These are phyloP conservation scores for Lactifluus echinatus DNA, from an alignment of 768 basidiomycete species.

Conservation along the genomic window DNA sequence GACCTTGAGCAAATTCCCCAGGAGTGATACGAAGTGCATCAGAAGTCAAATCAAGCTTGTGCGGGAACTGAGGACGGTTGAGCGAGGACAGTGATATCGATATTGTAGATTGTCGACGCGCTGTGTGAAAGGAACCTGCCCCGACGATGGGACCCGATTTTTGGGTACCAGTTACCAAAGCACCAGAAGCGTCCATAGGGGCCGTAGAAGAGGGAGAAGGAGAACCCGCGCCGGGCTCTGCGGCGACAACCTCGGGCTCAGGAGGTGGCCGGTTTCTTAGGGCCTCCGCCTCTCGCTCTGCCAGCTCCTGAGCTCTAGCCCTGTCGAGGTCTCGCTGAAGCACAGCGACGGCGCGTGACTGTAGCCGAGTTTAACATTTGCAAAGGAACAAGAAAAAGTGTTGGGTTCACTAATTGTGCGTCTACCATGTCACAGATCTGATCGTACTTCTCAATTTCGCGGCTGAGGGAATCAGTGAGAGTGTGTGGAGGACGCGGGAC, in stretches of 20 bases:
- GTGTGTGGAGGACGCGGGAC: conserved; percentile 56
- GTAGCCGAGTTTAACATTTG: neutral
- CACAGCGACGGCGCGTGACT: conserved; percentile 66
- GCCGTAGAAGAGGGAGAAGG: neutral
- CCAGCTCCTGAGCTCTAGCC: conserved; percentile 36
- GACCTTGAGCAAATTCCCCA: conserved; percentile 50
- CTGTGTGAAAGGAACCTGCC: conserved; percentile 24
- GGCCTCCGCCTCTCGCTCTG: conserved; percentile 27
- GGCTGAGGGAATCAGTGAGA: conserved; percentile 54
- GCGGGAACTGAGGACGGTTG: conserved; percentile 59
- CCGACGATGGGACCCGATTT: conserved; percentile 30
- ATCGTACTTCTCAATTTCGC: conserved; percentile 72
- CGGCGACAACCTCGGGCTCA: conserved; percentile 17
- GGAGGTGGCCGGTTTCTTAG: conserved; percentile 27
- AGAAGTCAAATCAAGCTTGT: conserved; percentile 76
- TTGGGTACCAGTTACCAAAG: conserved; percentile 27
- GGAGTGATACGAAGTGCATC: conserved; percentile 54
- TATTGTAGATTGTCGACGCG: conserved; percentile 65
- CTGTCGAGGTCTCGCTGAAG: conserved; percentile 60
- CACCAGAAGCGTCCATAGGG: conserved; percentile 16
- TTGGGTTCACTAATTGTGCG: conserved; percentile 48
- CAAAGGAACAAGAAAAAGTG: neutral
- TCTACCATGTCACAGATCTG: conserved; percentile 75
- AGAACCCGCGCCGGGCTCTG: neutral
- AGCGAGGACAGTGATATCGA: conserved; percentile 78